These are phyloP conservation scores for Pleoardoris graminearum DNA, from an alignment of 2,329 filamentous ascomycete species.

Conservation along the genomic window DNA sequence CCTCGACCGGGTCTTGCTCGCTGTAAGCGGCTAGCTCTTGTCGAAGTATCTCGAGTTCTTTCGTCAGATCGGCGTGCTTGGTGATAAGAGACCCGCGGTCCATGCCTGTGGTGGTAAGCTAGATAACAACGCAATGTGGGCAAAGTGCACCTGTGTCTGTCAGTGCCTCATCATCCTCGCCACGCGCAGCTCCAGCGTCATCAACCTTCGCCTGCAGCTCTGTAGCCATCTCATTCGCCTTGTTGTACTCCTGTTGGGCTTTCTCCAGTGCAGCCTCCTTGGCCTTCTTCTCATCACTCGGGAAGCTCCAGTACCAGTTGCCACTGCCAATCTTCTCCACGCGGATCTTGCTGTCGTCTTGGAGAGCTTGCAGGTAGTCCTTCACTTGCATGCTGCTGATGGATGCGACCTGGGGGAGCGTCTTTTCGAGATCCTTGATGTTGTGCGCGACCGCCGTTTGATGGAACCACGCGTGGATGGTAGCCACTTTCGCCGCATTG, in stretches of 20 bases:
- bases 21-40: slow-evolving; percentile 50
- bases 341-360: slow-evolving; percentile 63
- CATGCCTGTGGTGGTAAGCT: slow-evolving; percentile 20
- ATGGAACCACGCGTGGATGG: slow-evolving; percentile 63
- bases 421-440: slow-evolving; percentile 70
- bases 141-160: slow-evolving; percentile 30
- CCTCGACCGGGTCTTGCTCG: slow-evolving; percentile 51
- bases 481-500: slow-evolving; percentile 60
- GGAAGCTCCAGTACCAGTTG: slow-evolving; percentile 74
- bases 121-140: background rate
- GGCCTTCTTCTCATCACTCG: slow-evolving; percentile 58
- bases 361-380: slow-evolving; percentile 65
- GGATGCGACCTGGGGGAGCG: slow-evolving; percentile 62
- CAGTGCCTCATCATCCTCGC: slow-evolving; percentile 46
- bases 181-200: slow-evolving; percentile 43
- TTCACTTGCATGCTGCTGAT: slow-evolving; percentile 70
- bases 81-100: slow-evolving; percentile 45
- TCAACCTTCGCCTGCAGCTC: slow-evolving; percentile 50
- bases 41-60: slow-evolving; percentile 44
- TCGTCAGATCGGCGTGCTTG: slow-evolving; percentile 41
- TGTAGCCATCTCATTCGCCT: slow-evolving; percentile 35
- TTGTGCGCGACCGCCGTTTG: slow-evolving; percentile 64
- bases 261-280: slow-evolving; percentile 46
- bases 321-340: slow-evolving; percentile 72
- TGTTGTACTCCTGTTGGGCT: slow-evolving; percentile 45